Base-by-base conservation (phyloP, 331 rosid species). In the Rosa hybrid region DNA sequence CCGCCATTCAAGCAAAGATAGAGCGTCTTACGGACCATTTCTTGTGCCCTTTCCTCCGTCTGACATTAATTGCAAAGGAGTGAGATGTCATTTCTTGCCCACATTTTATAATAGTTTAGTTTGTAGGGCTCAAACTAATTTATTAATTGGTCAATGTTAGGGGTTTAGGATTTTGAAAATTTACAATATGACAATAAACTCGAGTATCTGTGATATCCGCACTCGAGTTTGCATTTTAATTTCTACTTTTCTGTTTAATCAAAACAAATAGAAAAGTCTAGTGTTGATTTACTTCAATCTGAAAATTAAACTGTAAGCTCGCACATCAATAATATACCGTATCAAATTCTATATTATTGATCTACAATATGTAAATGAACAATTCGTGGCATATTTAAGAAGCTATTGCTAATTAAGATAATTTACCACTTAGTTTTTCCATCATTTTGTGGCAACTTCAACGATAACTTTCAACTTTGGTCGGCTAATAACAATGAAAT, bases 21-120 rank as follows among this genome's bases (percentile, higher is more conserved):
- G 68, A 80, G 87, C 23, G 68, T 77, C 84, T 77, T 65, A 50
- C 82, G 82, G 79, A 75, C 71, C 56, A 21, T 48, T 64, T 60
- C 18, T 44, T 20, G 41, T 34, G 71, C 71, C 71, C 46, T 68
- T 45, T 68, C 30, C 73, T 13, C 21, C 11, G 14, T 27, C 44
- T 2, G n/a, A 49, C 72, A 78, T 73, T 67, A 73, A 78, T 30
- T 51, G 45, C 45, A 9, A n/a, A 1, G 71, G 45, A 65, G 45
- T 34, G 34, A 34, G 71, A 34, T 34, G 21, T 65, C 71, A 34
- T 34, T 8, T 65, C 21, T 30, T 63, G 38, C 68, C 4, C 17
- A 0, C 18, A 62, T 63, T 63, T 63, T 63, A n/a, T 70, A 70
- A 8, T 70, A 13, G 56, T 45, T 45, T 11, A 59, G 34, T 8